These are phyloP conservation scores for Dendrothele bispora DNA, from an alignment of 768 basidiomycete genomes.

Conservation along the genomic window DNA sequence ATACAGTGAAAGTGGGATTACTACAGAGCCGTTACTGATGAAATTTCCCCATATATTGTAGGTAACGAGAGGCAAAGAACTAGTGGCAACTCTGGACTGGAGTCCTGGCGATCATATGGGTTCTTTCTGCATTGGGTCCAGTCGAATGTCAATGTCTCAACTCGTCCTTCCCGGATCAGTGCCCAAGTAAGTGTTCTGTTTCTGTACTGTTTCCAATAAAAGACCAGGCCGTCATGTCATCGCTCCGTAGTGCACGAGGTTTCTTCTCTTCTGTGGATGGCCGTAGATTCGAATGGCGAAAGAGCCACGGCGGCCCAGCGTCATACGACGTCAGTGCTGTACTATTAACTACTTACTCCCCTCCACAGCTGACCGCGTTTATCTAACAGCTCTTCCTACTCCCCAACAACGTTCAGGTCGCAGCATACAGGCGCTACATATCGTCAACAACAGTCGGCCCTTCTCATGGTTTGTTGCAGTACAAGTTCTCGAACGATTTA, in stretches of 20 bases:
- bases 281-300: slow-evolving; percentile 66
- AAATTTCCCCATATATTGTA: slow-evolving; percentile 23
- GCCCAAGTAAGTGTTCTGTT: slow-evolving; percentile 39
- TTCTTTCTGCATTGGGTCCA: slow-evolving; percentile 54
- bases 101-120: slow-evolving; percentile 54
- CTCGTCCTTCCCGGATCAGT: slow-evolving; percentile 55
- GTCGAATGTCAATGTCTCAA: slow-evolving; percentile 60
- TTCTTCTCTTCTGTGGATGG: slow-evolving; percentile 59
- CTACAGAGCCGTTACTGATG: neutral
- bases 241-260: slow-evolving; percentile 46
- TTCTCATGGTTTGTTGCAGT: slow-evolving; percentile 61
- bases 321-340: slow-evolving; percentile 60
- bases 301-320: slow-evolving; percentile 41
- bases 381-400: slow-evolving; percentile 50
- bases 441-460: slow-evolving; percentile 61
- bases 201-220: slow-evolving; percentile 12
- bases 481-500: slow-evolving; percentile 58
- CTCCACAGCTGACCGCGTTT: too few species aligned
- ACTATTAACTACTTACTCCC: too few species aligned
- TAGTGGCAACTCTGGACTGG: slow-evolving; percentile 51
- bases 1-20: slow-evolving; percentile 13
- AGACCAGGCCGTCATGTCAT: slow-evolving; percentile 13
- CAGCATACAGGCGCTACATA: slow-evolving; percentile 53
- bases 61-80: slow-evolving; percentile 44
- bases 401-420: slow-evolving; percentile 47